Conservation (phyloP, 306 rosid species). For the Acacia melanoxylon region DNA sequence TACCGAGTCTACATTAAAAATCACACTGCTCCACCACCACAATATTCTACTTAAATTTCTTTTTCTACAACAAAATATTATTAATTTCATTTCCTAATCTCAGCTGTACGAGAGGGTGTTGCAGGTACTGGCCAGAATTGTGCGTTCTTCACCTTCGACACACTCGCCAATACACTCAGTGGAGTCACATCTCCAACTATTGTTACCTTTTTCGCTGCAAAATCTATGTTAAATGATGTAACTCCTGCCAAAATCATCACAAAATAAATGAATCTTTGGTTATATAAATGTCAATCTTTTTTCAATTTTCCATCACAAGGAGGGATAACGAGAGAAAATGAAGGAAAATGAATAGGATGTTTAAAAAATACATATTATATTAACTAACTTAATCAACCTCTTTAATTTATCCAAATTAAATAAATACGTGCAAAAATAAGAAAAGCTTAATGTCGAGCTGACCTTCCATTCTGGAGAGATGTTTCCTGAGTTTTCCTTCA, state of each 20-base stretch:
- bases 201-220: slow-evolving; percentile 87
- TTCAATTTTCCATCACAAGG: no score
- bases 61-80: slow-evolving; percentile 10
- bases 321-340: no score
- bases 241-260: slow-evolving; percentile 54
- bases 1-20: slow-evolving; percentile 29
- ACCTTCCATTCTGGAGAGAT: slow-evolving; percentile 95
- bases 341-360: background rate
- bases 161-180: slow-evolving; percentile 71
- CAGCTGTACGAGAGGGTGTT: slow-evolving; percentile 32
- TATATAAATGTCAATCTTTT: no score
- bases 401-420: no score
- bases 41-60: background rate
- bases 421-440: background rate
- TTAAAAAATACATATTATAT: no score
- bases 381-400: no score
- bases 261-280: background rate
- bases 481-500: slow-evolving; percentile 91
- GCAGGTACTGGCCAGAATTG: slow-evolving; percentile 64
- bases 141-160: slow-evolving; percentile 86
- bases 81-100: slow-evolving; percentile 36
- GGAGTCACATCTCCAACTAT: slow-evolving; percentile 85
- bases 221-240: slow-evolving; percentile 80
- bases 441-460: background rate
- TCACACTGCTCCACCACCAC: background rate